Evolutionary conservation across 345 rosid species (phyloP).

Genomic region (Leavenworthia alabamica): DNA sequence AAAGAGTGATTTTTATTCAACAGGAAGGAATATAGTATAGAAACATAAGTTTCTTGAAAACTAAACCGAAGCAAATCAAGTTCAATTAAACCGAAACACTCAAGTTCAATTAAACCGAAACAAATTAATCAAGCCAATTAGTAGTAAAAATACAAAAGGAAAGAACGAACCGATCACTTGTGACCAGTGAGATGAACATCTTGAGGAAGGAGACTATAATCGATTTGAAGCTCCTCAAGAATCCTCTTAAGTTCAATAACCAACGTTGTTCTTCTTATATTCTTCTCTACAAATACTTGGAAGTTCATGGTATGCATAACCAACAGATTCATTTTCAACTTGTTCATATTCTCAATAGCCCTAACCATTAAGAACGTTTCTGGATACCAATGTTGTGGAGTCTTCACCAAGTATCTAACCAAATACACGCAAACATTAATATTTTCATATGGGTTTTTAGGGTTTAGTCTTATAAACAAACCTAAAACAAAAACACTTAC

Average conservation of each 20-base stretch:
- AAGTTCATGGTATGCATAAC: constrained; percentile 48
- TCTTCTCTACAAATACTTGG: constrained; percentile 49
- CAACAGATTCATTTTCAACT: constrained; percentile 38
- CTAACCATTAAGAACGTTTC: constrained; percentile 38
- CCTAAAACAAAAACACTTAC: constrained; percentile 36
- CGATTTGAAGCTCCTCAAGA: constrained; percentile 45
- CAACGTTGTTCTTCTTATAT: constrained; percentile 43
- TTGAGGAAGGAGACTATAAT: constrained; percentile 45
- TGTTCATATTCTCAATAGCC: constrained; percentile 50
- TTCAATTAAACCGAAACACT: not conserved
- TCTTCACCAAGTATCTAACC: constrained; percentile 42
- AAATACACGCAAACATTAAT: not conserved
- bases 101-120: not conserved
- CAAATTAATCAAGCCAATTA: not conserved
- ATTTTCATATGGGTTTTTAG: not conserved
- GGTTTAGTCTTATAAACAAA: not conserved
- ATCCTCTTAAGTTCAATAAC: constrained; percentile 41
- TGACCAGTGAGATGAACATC: constrained; percentile 35
- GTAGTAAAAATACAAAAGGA: not conserved
- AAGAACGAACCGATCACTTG: not conserved
- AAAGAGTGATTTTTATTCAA: not conserved
- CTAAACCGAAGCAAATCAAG: not conserved
- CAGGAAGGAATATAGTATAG: not conserved
- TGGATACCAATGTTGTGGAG: constrained; percentile 38
- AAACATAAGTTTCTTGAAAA: not conserved